Base-by-base conservation (phyloP, 169 alveolate genomes). In the Plasmodium cynomolgi region DNA sequence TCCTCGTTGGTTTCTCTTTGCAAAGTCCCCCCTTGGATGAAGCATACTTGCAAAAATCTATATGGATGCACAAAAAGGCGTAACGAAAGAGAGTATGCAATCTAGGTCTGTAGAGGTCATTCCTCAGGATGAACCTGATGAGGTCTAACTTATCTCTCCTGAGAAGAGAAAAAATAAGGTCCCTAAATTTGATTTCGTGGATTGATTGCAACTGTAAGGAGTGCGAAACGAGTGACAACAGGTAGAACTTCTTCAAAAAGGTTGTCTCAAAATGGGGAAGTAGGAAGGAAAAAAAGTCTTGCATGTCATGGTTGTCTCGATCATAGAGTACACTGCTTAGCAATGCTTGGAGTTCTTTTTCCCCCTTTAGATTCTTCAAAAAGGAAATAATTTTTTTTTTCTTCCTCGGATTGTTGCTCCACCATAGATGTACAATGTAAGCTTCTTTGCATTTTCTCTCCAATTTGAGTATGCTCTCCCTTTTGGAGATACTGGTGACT, bases 341-440 rank as follows among this genome's bases (percentile, higher is more conserved):
- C 17, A 88, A 37, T 0, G n/a, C 54, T 73, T 68, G 3, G 20
- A 73, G 17, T 58, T 58, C 47, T 15, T 23, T 17, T 7, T 50
- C 37, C 13, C 37, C 73, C 37, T 68, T 23, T 17, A 79, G 81
- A 3, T 37, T 39, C 23, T 73, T 79, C 41, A 88, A 79, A 79
- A 88, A 88, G 39, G 34, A 20, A 73, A 88, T 88, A 23, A 88
- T 88, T 79, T 88, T 80, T 56, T 88, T 88, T 74, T 31, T 68
- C 20, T 68, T 85, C 26, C 71, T 88, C 23, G 31, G n/a, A 3
- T 29, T 77, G 29, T 77, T 54, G n/a, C 33, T 20, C 9, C 56
- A 1, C 94, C 94, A 88, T 26, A 88, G 31, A 29, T 79, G 20
- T 2, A 88, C 3, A 79, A 88, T 23, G 50, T 88, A 88, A 1